Conservation (phyloP, 164 flowering plant species). For the Sextonia rubra region DNA sequence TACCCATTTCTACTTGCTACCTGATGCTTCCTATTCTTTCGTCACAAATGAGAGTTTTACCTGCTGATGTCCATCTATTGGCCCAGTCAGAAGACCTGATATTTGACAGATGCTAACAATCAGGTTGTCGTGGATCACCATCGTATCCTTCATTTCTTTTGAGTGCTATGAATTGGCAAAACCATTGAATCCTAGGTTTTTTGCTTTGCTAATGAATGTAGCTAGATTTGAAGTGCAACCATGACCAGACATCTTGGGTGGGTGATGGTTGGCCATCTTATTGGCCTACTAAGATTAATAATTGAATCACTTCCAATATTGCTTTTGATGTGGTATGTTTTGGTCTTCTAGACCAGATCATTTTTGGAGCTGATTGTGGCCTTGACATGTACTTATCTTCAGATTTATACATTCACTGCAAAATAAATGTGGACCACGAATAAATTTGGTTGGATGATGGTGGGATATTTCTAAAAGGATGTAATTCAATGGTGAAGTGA, state of each 20-base stretch:
- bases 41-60: not conserved
- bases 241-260: not conserved
- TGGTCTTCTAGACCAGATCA: not conserved
- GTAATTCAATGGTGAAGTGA: too few species aligned
- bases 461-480: too few species aligned
- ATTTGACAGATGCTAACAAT: not conserved
- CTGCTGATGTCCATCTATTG: not conserved
- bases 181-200: not conserved
- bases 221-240: not conserved
- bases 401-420: too few species aligned
- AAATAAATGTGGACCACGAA: too few species aligned
- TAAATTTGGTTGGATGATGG: too few species aligned
- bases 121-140: not conserved
- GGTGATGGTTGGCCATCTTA: not conserved
- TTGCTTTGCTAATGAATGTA: not conserved
- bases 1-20: not conserved
- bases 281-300: not conserved
- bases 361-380: not conserved
- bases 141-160: not conserved
- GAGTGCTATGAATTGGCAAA: not conserved
- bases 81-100: not conserved
- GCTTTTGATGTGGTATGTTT: not conserved
- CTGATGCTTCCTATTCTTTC: not conserved
- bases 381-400: too few species aligned
- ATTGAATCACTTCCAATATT: not conserved